Evolutionary conservation across 176 grass and related monocot species (phyloP), one percentile per base, ranked within the genome.

Genomic region (Musa beccarii): DNA sequence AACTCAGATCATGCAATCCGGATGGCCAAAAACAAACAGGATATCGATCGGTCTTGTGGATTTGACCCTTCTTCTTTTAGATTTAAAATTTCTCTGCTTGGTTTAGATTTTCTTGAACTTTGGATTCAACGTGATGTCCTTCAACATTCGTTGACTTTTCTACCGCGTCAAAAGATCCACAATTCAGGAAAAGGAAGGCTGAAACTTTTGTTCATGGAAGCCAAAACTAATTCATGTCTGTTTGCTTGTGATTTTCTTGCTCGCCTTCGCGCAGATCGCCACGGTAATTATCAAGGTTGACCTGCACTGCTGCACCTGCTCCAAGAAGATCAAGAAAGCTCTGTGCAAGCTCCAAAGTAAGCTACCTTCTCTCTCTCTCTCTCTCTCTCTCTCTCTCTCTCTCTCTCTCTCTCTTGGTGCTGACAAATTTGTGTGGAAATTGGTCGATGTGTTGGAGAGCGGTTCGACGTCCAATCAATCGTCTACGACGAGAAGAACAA

Each of bases 251-350:
- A 1, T 28, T 28, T 2, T 28, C 26, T 28, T 28, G 26, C 26
- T 28, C 26, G 26, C 1, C 26, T 66, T 66, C 22, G 9, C 64
- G 11, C 71, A 90, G 81, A 21, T 26, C 16, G 66, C 3, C 0
- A 80, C 25, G 8, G 26, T 87, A 63, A 73, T 77, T 74, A 11
- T 90, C 12, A 66, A 76, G 21, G 82, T 72, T 19, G 73, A 90
- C 67, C 79, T 90, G 11, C 29, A 73, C 11, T 90, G 88, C 66
- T 73, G 72, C 8, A 69, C 74, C 67, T 90, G 88, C 8, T 70
- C 34, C 75, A 84, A 68, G 50, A 86, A 82, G 81, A 82, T 90
- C 34, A 71, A 87, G 29, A 87, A 84, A 76, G 67, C 79, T 11
- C 76, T 90, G 16, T 50, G 49, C 62, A 77, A 87, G 72, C 71